A percentile compares a stretch with the other conserved stretches of the same genome.
phyloP scores from a whole-genome alignment of 768 basidiomycete genomes.

The Lactifluus subvellereus region DNA sequence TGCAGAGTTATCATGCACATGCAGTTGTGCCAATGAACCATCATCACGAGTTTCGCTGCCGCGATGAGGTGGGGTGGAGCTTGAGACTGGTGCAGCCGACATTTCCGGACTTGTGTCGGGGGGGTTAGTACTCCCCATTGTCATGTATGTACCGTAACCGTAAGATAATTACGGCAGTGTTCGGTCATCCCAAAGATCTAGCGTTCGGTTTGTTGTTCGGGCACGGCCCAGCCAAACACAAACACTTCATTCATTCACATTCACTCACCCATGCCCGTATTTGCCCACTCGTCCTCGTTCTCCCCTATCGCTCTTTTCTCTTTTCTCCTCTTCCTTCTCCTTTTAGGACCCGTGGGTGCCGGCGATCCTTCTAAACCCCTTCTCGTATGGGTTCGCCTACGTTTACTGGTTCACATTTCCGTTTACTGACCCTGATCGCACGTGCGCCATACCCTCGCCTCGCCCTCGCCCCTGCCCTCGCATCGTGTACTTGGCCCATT shows the following conservation, averaged over 20 bases:
- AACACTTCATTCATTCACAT: background rate
- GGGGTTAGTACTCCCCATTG: background rate
- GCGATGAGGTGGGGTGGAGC: background rate
- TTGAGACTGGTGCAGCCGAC: no score
- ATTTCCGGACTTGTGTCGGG: background rate
- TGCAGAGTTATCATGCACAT: background rate
- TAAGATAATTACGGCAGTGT: background rate
- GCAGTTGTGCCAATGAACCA: background rate
- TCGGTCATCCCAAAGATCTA: background rate
- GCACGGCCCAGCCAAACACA: background rate
- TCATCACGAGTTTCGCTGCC: background rate
- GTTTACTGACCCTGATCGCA: conserved; percentile 22
- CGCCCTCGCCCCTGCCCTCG: background rate
- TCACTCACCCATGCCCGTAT: background rate
- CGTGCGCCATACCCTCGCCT: conserved; percentile 21
- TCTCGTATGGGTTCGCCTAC: conserved; percentile 17
- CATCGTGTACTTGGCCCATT: conserved; percentile 1
- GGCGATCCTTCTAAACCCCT: background rate
- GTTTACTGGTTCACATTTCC: conserved; percentile 1
- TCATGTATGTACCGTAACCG: background rate
- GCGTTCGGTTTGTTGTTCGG: no score
- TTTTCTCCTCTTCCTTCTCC: conserved; percentile 1
- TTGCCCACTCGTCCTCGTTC: conserved; percentile 2
- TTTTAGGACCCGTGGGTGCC: conserved; percentile 5
- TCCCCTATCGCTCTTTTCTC: conserved; percentile 19